Conservation (phyloP, 768 basidiomycete species). For the Podaxis sp. region DNA sequence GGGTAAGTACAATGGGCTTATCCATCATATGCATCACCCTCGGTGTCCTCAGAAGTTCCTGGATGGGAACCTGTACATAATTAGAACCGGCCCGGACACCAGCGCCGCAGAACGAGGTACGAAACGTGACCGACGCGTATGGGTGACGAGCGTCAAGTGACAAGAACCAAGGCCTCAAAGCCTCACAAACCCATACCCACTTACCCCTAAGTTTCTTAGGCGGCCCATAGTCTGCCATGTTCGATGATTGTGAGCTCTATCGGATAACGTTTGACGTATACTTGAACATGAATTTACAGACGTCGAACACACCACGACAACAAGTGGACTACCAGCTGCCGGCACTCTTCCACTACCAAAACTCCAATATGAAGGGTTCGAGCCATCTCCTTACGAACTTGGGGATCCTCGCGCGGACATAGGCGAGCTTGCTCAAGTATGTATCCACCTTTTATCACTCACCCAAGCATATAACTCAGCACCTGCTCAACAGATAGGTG, state of each 20-base stretch:
- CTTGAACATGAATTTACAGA: slow-evolving; percentile 44
- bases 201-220: slow-evolving; percentile 19
- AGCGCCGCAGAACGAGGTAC: not conserved
- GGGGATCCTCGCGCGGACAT: slow-evolving; percentile 48
- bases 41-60: not conserved
- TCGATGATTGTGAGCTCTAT: slow-evolving; percentile 60
- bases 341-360: slow-evolving; percentile 46
- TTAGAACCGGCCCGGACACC: slow-evolving; percentile 2
- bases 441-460: slow-evolving; percentile 12
- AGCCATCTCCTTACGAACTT: slow-evolving; percentile 60
- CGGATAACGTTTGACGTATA: slow-evolving; percentile 4
- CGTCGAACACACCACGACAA: slow-evolving; percentile 78
- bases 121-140: slow-evolving; percentile 12
- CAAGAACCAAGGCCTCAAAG: too few species aligned
- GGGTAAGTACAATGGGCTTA: not conserved
- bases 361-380: slow-evolving; percentile 87
- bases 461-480: not conserved
- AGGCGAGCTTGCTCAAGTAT: slow-evolving; percentile 35
- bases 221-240: slow-evolving; percentile 39
- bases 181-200: not conserved
- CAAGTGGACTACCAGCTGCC: slow-evolving; percentile 36
- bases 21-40: not conserved
- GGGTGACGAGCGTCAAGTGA: not conserved
- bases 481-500: slow-evolving; percentile 20
- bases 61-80: not conserved